Base-by-base conservation (phyloP, 192 early-diverging fungal genomes). In the Coemansia sp. region DNA sequence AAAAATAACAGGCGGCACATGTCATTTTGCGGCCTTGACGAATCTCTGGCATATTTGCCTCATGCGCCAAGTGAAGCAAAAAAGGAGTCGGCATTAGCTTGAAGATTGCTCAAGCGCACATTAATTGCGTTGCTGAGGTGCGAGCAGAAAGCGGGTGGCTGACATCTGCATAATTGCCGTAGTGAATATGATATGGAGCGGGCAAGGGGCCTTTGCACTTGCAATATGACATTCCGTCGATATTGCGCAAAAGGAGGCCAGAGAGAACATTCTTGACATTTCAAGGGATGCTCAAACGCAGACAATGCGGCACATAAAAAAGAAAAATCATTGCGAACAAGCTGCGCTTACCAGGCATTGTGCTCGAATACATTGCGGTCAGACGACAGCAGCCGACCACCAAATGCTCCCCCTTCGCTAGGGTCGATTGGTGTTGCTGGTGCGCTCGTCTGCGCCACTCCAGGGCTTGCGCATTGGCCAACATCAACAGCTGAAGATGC, bases 291-390 rank as follows among this genome's bases (percentile, higher is more conserved):
- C n/a, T n/a, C n/a, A n/a, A n/a, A n/a, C n/a, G n/a, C n/a, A n/a
- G n/a, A 54, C 11, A 39, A 25, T 15, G 15, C 35, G 59, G 29
- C 9, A 40, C 17, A 14, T 33, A 13, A 32, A 31, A 35, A 25
- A n/a, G 9, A 32, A 31, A 35, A 25, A n/a, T 2, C 34, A 35
- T 8, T 8, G 34, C 34, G 36, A 36, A 45, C 53, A 29, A 26
- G 34, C 17, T 48, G 46, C 34, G 60, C 58, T 30, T 85, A 90
- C 92, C 96, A 98, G 19, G 96, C 96, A 66, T 97, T 98, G 61
- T 90, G 85, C 31, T 84, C 81, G 60, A 88, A 97, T 4, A 97
- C 92, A 36, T 85, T 69, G 31, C 84, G 80, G 32, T 88, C 84
- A 56, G 88, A 79, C 19, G 70, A 78, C 48, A 98, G 76, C 36